Evolutionary conservation across 2,329 filamentous ascomycete species (phyloP), one percentile per base, ranked within the genome.

Genomic region (Tolypocladium pustulatum): DNA sequence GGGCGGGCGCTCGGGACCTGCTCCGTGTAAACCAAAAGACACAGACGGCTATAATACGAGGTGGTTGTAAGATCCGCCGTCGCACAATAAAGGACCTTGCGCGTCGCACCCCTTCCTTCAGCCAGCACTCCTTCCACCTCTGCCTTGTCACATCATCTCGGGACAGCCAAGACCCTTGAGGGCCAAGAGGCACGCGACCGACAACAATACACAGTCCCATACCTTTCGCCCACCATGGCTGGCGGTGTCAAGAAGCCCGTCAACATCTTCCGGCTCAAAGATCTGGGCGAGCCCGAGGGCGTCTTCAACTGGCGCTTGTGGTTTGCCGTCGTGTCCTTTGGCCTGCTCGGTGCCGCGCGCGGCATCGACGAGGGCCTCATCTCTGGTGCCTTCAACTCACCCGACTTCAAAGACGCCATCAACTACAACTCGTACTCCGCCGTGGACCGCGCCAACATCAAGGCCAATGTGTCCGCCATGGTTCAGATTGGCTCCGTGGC

Each of bases 311-410:
- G 87, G 87, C 79, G 84, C 52, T 78, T 92, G 61, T 91, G 87
- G 86, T 90, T 89, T 71, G 85, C 88, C 49, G 87, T 91, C 58
- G 68, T 89, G 62, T 86, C 84, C 5, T 90, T 91, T 62, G 86
- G 85, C 54, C 80, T 93, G 40, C 84, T 92, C 72, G 89, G 89
- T 58, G 88, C 89, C 3, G 88, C 88, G 46, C 82, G 89, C 60
- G 89, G 89, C 65, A 76, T 91, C n/a, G 89, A 93, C 62, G 89
- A 93, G 72, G 89, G 89, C 61, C 78, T 93, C 60, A 91, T 91
- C 62, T 83, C 81, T 10, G 88, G 87, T 1, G 86, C 87, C 17
- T 85, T 89, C 71, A 82, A 84, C 67, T 84, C 84, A n/a, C 76
- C 79, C 62, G 77, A 85, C 56, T 90, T 90, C 69, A 79, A 86